phyloP scores from a whole-genome alignment of 2,329 filamentous ascomycete genomes.

The Chalaropsis thielavioides region DNA sequence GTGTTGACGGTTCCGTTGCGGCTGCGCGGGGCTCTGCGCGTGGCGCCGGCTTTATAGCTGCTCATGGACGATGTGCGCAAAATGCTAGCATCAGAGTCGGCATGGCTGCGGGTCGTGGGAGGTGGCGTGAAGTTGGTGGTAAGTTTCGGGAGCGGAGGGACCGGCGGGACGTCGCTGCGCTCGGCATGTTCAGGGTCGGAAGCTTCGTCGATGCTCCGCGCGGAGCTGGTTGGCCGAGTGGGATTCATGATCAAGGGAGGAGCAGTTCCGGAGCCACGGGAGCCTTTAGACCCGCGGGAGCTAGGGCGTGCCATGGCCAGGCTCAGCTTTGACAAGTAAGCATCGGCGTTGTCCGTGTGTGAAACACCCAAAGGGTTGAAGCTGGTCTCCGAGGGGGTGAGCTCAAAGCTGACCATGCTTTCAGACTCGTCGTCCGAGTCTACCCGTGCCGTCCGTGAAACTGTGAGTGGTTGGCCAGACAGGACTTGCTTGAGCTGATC shows the following conservation, averaged over 20 bases:
- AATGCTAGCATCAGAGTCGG: conserved; percentile 10
- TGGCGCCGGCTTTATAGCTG: conserved; percentile 9
- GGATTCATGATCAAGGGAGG: conserved; percentile 32
- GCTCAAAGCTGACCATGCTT: conserved; percentile 57
- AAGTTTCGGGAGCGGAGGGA: conserved; percentile 38
- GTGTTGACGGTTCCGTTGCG: conserved; percentile 10
- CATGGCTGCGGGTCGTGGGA: conserved; percentile 18
- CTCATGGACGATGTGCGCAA: conserved; percentile 11
- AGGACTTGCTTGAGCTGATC: conserved; percentile 50
- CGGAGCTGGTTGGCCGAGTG: conserved; percentile 19
- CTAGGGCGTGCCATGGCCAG: conserved; percentile 25
- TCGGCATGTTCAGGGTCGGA: conserved; percentile 21
- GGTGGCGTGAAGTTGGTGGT: conserved; percentile 18
- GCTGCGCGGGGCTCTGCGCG: conserved; percentile 11
- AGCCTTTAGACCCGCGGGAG: conserved; percentile 16
- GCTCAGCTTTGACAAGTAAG: conserved; percentile 21
- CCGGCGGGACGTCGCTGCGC: conserved; percentile 36
- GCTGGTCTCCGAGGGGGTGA: conserved; percentile 51
- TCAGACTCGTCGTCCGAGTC: conserved; percentile 41
- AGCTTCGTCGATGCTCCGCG: conserved; percentile 21
- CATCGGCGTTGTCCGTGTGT: conserved; percentile 10
- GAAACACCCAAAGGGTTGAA: conserved; percentile 34
- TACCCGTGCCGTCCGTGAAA: conserved; percentile 25
- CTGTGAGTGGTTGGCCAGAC: conserved; percentile 33
- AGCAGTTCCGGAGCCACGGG: conserved; percentile 14